A percentile compares a stretch with the other conserved stretches of the same genome.
These are phyloP conservation scores for Ganoderma sinense DNA, from an alignment of 1,284 basidiomycete species.

Conservation along the genomic window DNA sequence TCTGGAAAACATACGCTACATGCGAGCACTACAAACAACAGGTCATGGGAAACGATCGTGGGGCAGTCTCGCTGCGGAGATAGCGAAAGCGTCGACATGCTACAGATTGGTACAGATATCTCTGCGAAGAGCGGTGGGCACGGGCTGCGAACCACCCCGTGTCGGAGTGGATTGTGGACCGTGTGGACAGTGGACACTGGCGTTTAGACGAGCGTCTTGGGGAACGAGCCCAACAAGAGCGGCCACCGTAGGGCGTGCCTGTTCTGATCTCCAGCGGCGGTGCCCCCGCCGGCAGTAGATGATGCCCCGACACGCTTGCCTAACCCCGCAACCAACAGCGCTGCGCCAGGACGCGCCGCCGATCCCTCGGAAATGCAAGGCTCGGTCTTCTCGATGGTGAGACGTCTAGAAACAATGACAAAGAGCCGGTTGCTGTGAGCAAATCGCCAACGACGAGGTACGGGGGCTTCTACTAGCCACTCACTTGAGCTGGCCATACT, in stretches of 20 bases:
- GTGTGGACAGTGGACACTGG: background rate
- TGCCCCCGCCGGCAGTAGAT: slow-evolving; percentile 10
- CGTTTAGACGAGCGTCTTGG: slow-evolving; percentile 11
- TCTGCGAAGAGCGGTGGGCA: background rate
- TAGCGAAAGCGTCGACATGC: slow-evolving; percentile 9
- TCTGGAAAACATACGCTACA: slow-evolving; percentile 20
- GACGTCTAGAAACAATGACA: slow-evolving; percentile 14
- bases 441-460: background rate
- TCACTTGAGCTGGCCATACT: slow-evolving; percentile 22
- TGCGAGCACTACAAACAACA: slow-evolving; percentile 7
- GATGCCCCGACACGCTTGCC: slow-evolving; percentile 14
- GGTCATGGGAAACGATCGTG: slow-evolving; percentile 1
- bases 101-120: background rate
- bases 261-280: slow-evolving; percentile 23
- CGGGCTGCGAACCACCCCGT: background rate
- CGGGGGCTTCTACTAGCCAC: background rate
- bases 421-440: background rate
- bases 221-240: slow-evolving; percentile 5
- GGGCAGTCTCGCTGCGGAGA: slow-evolving; percentile 5
- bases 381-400: slow-evolving; percentile 31
- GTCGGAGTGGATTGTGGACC: background rate
- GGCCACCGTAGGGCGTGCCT: slow-evolving; percentile 9
- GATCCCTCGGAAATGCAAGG: slow-evolving; percentile 13
- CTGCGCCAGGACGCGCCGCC: background rate
- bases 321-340: slow-evolving; percentile 9